Conservation (phyloP, 2,329 filamentous ascomycete genomes). For the Hypoxylon sp. region DNA sequence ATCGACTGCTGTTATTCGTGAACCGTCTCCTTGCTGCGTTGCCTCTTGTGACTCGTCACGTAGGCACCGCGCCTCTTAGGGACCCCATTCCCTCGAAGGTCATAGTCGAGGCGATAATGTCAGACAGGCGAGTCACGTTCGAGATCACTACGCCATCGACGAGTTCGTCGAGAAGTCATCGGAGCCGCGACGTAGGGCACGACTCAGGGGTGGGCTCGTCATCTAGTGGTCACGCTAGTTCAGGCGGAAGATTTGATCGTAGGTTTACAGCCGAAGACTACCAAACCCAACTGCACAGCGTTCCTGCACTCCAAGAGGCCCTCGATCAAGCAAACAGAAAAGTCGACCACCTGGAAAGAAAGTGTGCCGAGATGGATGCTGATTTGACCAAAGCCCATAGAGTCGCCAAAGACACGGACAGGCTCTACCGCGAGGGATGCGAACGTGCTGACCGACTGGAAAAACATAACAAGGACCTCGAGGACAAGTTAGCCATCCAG, state of each 20-base stretch:
- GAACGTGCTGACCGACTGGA: conserved; percentile 35
- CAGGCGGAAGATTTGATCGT: conserved; percentile 48
- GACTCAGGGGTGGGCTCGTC: conserved; percentile 50
- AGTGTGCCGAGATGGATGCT: conserved; percentile 25
- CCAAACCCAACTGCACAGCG: conserved; percentile 35
- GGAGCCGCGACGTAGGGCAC: conserved; percentile 39
- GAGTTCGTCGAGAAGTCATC: conserved; percentile 31
- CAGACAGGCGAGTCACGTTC: conserved; percentile 45
- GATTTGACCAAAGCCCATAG: conserved; percentile 35
- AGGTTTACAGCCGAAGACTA: conserved; percentile 44
- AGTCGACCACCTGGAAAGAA: conserved; percentile 35
- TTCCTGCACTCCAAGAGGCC: conserved; percentile 41
- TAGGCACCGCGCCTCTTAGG: conserved; percentile 22
- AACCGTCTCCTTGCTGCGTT: conserved; percentile 5
- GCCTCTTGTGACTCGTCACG: conserved; percentile 26
- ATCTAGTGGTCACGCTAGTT: conserved; percentile 47
- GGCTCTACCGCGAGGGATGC: conserved; percentile 32
- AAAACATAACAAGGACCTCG: conserved; percentile 29
- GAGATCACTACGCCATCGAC: conserved; percentile 31
- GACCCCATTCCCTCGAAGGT: conserved; percentile 17
- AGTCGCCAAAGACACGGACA: conserved; percentile 32
- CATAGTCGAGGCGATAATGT: conserved; percentile 37
- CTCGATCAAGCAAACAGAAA: conserved; percentile 38
- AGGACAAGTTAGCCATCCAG: conserved; percentile 13
- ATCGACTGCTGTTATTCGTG: conserved; percentile 26